Base-by-base conservation (phyloP, 176 grass and related monocot species). In the Juncus effusus region DNA sequence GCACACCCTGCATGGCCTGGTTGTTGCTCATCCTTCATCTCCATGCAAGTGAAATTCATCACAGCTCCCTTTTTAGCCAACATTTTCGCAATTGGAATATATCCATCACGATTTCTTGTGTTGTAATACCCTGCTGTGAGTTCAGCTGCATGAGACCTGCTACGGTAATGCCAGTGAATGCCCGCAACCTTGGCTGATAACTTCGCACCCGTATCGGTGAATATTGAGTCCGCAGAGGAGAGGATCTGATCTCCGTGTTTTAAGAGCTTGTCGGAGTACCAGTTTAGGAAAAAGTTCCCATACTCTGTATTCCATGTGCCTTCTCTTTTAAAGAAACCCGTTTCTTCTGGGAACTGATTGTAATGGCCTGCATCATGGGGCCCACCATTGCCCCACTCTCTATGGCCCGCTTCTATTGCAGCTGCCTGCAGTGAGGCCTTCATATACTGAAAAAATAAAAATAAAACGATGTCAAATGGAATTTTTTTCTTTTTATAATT, bases 11-110 rank as follows among this genome's bases (percentile, higher is more conserved):
- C 93, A 54, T 92, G 82, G 9, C 16, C 51, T 4, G 93, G 93
- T 78, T 97, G 93, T 81, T 97, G 80, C 82, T 89, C 80, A 65
- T 97, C 93, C 54, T 62, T 81, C 93, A 97, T 97, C 76, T 97
- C 93, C 93, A 97, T 91, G 82, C 93, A 97, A 38, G 93, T 97
- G 74, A 97, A 97, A 74, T 97, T 97, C 74, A 97, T 75, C 69
- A 92, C 70, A 5, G 66, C 85, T 15, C 93, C 93, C 16, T 75
- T 61, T 63, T 44, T 66, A 16, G 85, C 88, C 54, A 97, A 73
- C 82, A 82, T 77, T 51, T 68, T 70, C 7, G 93, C 88, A 63
- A 97, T 81, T 12, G 88, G 77, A 41, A 42, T 47, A 75, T 97
- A 97, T 13, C 93, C 93, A 65, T 97, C 85, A 11, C 10, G 74